phyloP scores from a whole-genome alignment of 1,139 yeast species.

The Hemisphaericaspora subhashii region DNA sequence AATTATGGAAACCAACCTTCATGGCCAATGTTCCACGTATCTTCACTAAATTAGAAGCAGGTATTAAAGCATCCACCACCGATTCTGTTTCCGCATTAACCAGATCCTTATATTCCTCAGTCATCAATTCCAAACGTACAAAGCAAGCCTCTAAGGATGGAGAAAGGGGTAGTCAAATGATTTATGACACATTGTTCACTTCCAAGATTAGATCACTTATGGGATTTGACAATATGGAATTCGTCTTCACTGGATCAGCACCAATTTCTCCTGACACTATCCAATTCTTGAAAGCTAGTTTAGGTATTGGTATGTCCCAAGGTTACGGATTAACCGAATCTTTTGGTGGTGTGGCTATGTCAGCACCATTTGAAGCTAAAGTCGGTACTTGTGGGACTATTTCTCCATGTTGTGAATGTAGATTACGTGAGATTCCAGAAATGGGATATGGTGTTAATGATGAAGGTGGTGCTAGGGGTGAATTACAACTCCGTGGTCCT shows the following conservation, averaged over 20 bases:
- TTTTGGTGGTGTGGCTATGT: conserved; percentile 59
- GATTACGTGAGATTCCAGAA: conserved; percentile 64
- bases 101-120: conserved; percentile 19
- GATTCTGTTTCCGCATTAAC: conserved; percentile 19
- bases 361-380: conserved; percentile 43
- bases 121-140: conserved; percentile 20
- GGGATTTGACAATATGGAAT: conserved; percentile 53
- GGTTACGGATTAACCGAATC: conserved; percentile 83
- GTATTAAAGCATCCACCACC: conserved; percentile 42
- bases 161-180: conserved; percentile 25
- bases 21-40: conserved; percentile 67
- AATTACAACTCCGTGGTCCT: conserved; percentile 66
- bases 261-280: conserved; percentile 66
- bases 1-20: conserved; percentile 51
- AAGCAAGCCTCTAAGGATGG: conserved; percentile 22
- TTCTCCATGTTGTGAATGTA: conserved; percentile 53
- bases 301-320: conserved; percentile 59
- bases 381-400: conserved; percentile 69
- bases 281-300: conserved; percentile 59
- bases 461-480: conserved; percentile 49
- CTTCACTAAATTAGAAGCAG: conserved; percentile 59
- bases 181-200: conserved; percentile 52
- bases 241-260: conserved; percentile 66
- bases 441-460: conserved; percentile 58
- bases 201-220: conserved; percentile 53